Conservation (phyloP, 805 yeast genomes). For the Lipomyces lipofer region DNA sequence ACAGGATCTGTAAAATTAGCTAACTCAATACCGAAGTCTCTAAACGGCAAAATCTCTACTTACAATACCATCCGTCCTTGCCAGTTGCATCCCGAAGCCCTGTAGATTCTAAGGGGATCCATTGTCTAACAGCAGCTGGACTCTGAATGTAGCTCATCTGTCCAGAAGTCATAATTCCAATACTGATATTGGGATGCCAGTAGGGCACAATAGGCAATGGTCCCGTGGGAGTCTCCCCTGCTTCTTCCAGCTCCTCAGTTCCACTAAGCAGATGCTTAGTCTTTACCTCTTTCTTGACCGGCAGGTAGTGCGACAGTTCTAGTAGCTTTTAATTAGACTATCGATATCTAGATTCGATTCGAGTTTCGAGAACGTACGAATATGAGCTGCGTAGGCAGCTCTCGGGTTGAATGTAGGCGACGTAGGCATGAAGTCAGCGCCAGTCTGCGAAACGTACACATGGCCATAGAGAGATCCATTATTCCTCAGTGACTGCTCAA, state of each 20-base stretch:
- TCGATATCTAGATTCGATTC: too few species aligned
- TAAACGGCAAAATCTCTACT: background rate
- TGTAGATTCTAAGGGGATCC: slow-evolving; percentile 37
- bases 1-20: slow-evolving; percentile 35
- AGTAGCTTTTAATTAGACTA: slow-evolving; percentile 31
- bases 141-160: slow-evolving; percentile 31
- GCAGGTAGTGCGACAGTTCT: slow-evolving; percentile 38
- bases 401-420: slow-evolving; percentile 28
- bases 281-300: slow-evolving; percentile 35
- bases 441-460: slow-evolving; percentile 33
- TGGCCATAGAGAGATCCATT: slow-evolving; percentile 44
- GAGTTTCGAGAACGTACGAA: slow-evolving; percentile 18
- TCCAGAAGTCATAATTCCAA: slow-evolving; percentile 35
- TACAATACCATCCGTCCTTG: slow-evolving; percentile 39
- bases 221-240: slow-evolving; percentile 21
- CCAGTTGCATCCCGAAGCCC: slow-evolving; percentile 38
- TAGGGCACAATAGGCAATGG: slow-evolving; percentile 34
- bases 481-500: slow-evolving; percentile 22
- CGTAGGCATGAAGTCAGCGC: slow-evolving; percentile 22
- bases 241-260: slow-evolving; percentile 26
- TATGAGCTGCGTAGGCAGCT: slow-evolving; percentile 27
- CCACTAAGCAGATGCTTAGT: slow-evolving; percentile 40
- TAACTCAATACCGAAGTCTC: background rate
- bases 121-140: slow-evolving; percentile 35
- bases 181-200: slow-evolving; percentile 44